phyloP scores from a whole-genome alignment of 805 yeast species.

The Helenozyma rhizophorensis region DNA sequence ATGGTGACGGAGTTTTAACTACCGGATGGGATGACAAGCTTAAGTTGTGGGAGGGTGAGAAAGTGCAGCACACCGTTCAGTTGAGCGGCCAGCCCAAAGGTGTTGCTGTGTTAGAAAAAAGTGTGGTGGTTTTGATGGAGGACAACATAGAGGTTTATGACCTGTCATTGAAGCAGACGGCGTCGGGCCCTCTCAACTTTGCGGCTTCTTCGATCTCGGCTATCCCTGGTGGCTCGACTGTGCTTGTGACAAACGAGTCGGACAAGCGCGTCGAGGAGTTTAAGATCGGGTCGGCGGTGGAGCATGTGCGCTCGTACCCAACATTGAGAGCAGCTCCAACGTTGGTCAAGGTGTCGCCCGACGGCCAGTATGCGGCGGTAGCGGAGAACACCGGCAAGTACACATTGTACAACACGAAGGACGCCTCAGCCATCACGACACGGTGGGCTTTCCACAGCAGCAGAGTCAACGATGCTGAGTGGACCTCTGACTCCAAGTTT shows the following conservation, averaged over 20 bases:
- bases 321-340: slow-evolving; percentile 60
- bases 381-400: slow-evolving; percentile 90
- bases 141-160: slow-evolving; percentile 23
- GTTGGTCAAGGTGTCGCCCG: slow-evolving; percentile 63
- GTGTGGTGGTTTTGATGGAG: slow-evolving; percentile 29
- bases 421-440: slow-evolving; percentile 61
- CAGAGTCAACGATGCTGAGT: slow-evolving; percentile 66
- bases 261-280: slow-evolving; percentile 29
- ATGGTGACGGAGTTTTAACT: slow-evolving; percentile 35
- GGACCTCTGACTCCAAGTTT: slow-evolving; percentile 73
- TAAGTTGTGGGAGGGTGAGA: slow-evolving; percentile 31
- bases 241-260: slow-evolving; percentile 29
- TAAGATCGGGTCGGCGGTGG: slow-evolving; percentile 45
- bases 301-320: slow-evolving; percentile 23
- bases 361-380: slow-evolving; percentile 65
- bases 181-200: slow-evolving; percentile 18
- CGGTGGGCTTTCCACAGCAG: slow-evolving; percentile 97
- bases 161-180: slow-evolving; percentile 6
- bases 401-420: slow-evolving; percentile 56
- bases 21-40: slow-evolving; percentile 89
- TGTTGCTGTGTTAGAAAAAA: slow-evolving; percentile 18
- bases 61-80: slow-evolving; percentile 8
- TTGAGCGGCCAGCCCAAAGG: slow-evolving; percentile 35
- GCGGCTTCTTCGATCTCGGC: slow-evolving; percentile 23
- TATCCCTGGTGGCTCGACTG: slow-evolving; percentile 15